Evolutionary conservation across 306 rosid genomes (phyloP).

Genomic region (Cotoneaster glaucophyllus): DNA sequence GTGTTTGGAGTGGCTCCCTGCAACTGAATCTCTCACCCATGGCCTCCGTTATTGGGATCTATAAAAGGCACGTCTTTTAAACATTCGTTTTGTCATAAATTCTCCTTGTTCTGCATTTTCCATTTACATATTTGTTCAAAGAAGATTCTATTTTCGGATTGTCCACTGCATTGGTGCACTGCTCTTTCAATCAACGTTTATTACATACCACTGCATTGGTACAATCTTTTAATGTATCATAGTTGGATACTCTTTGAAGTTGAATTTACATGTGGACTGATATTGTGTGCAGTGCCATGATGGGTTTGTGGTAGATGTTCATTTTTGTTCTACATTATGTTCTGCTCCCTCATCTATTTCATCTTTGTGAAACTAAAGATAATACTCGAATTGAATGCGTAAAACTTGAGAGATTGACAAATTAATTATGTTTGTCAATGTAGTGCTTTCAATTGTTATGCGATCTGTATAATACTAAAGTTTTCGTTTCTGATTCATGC

Average conservation of each 20-base stretch:
- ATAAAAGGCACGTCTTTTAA: slow-evolving; percentile 52
- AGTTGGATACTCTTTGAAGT: neutral
- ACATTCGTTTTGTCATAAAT: neutral
- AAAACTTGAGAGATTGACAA: neutral
- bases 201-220: neutral
- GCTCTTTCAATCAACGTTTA: too few relatives aligned
- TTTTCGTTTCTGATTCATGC: neutral
- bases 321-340: neutral
- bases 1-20: slow-evolving; percentile 76
- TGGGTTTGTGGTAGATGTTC: neutral
- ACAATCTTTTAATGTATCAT: too few relatives aligned
- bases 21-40: slow-evolving; percentile 57
- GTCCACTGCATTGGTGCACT: neutral
- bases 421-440: neutral
- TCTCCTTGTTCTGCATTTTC: neutral
- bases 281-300: neutral
- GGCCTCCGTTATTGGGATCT: slow-evolving; percentile 53
- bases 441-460: neutral
- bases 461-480: neutral
- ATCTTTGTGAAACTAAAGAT: neutral
- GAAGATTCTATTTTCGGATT: neutral
- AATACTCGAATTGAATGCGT: neutral
- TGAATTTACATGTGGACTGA: neutral
- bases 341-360: neutral
- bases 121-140: slow-evolving; percentile 2